Evolutionary conservation across 768 basidiomycete genomes (phyloP).

Genomic region (Lanmaoa rubissima): DNA sequence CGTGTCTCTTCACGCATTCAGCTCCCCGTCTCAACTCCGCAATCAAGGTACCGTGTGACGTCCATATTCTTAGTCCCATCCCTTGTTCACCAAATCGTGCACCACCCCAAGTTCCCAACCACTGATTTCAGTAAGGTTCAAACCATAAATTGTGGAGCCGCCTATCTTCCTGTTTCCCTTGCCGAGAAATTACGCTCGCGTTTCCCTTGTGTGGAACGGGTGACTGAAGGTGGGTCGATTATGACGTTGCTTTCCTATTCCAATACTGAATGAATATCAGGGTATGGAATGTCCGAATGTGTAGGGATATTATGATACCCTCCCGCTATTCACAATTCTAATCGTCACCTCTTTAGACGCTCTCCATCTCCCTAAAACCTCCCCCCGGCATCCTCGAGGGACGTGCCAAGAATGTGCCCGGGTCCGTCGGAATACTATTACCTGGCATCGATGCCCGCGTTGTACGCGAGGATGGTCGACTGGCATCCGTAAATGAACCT

Average conservation of each 20-base stretch:
- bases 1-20: conserved; percentile 9
- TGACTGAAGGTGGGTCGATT: conserved; percentile 45
- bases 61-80: conserved; percentile 57
- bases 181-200: conserved; percentile 39
- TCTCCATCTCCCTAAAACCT: conserved; percentile 47
- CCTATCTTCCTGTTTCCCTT: conserved; percentile 62
- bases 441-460: conserved; percentile 67
- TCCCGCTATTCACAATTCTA: neutral
- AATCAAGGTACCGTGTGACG: conserved; percentile 53
- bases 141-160: conserved; percentile 52
- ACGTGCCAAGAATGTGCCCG: conserved; percentile 37
- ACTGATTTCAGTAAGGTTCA: conserved; percentile 54
- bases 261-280: conserved; percentile 32
- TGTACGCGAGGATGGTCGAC: conserved; percentile 54
- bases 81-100: conserved; percentile 60
- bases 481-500: conserved; percentile 53
- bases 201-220: conserved; percentile 32
- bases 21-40: neutral
- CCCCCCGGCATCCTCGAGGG: conserved; percentile 45
- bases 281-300: conserved; percentile 71
- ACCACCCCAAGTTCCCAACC: conserved; percentile 44
- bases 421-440: conserved; percentile 55
- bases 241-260: neutral
- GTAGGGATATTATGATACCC: conserved; percentile 38
- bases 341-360: conserved; percentile 43